Evolutionary conservation across 139 green algal species (phyloP).

Genomic region (Auxenochlorella pyrenoidosa): DNA sequence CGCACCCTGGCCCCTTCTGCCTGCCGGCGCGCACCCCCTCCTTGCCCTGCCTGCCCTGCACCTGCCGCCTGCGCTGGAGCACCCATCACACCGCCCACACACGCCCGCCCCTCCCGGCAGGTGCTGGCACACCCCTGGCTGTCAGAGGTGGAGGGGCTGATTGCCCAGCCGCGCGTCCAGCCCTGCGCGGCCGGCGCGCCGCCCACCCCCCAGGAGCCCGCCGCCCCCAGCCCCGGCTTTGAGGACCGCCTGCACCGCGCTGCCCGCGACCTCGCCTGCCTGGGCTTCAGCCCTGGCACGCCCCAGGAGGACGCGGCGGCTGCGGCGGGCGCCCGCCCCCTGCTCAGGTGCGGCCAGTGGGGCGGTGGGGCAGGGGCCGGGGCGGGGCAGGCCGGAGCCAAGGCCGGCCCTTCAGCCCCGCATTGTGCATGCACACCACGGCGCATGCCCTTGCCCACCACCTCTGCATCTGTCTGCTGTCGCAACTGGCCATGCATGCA

Average conservation of each 20-base stretch:
- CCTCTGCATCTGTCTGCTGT: neutral
- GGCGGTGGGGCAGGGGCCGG: neutral
- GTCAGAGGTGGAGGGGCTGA: neutral
- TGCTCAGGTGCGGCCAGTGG: neutral
- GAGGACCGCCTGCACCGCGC: neutral
- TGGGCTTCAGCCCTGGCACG: neutral
- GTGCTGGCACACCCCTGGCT: slow-evolving; percentile 44
- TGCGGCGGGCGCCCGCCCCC: neutral
- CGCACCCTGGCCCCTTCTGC: too few relatives aligned
- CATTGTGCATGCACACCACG: too few relatives aligned
- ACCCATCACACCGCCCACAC: too few relatives aligned
- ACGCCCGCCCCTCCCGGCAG: neutral
- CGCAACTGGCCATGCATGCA: too few relatives aligned
- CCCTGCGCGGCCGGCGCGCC: neutral
- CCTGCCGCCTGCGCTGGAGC: neutral
- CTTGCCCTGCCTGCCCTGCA: neutral
- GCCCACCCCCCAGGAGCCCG: neutral
- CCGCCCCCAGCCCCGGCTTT: neutral
- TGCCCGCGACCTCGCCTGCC: slow-evolving; percentile 4
- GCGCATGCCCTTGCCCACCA: too few relatives aligned
- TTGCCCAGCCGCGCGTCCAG: neutral
- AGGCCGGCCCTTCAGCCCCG: too few relatives aligned
- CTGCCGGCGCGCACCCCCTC: neutral
- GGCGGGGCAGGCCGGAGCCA: too few relatives aligned
- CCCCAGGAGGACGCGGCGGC: neutral